Evolutionary conservation across 2,329 filamentous ascomycete genomes (phyloP).

Genomic region (Ceratocystiopsis sp.): DNA sequence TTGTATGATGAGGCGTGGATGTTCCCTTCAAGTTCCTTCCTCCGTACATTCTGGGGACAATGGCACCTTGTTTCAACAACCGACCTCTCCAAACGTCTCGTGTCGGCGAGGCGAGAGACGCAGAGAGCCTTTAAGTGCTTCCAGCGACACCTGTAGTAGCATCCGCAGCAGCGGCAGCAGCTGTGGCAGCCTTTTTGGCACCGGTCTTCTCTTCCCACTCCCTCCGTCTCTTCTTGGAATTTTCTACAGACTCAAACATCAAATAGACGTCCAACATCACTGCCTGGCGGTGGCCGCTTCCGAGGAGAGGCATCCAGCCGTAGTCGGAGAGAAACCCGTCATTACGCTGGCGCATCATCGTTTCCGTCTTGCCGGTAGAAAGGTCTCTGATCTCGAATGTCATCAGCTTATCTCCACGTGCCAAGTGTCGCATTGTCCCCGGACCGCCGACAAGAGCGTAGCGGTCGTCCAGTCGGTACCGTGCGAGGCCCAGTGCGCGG

Average conservation of each 20-base stretch:
- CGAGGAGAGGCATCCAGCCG: not conserved
- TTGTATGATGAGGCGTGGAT: too few species aligned
- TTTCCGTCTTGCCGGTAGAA: not conserved
- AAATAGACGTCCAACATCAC: not conserved
- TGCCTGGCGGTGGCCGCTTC: not conserved
- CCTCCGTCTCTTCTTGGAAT: not conserved
- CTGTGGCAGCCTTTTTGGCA: too few species aligned
- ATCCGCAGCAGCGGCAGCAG: too few species aligned
- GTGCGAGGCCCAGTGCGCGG: not conserved
- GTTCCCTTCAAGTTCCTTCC: too few species aligned
- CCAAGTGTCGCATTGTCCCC: not conserved
- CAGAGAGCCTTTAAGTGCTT: too few species aligned
- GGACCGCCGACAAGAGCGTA: not conserved
- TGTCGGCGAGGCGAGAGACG: too few species aligned
- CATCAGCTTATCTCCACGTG: not conserved
- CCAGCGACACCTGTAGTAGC: too few species aligned
- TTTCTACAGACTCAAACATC: not conserved
- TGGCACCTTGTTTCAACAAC: too few species aligned
- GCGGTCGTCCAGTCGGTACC: not conserved
- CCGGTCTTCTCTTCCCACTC: not conserved
- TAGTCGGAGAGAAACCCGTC: not conserved
- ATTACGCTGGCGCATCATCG: not conserved
- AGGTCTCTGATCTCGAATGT: not conserved
- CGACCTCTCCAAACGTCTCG: too few species aligned
- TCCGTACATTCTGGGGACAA: too few species aligned